These are phyloP conservation scores for Stygiomarasmius scandens DNA, from an alignment of 1,284 basidiomycete species.

Conservation along the genomic window DNA sequence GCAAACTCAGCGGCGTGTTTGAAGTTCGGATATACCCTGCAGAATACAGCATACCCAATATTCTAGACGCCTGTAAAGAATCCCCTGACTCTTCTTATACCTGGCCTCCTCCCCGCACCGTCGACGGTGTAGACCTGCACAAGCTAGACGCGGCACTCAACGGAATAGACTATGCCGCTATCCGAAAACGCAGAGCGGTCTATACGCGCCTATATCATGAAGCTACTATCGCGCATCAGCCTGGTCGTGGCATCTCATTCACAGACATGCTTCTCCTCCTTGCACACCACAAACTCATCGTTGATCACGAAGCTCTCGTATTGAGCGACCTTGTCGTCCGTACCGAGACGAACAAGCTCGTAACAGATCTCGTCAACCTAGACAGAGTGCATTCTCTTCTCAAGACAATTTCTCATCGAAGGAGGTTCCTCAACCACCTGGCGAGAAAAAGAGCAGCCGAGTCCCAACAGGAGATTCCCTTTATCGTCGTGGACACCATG, in stretches of 20 bases:
- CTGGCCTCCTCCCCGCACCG: slow-evolving; percentile 33
- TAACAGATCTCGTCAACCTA: slow-evolving; percentile 81
- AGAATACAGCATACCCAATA: slow-evolving; percentile 63
- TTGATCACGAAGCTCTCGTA: slow-evolving; percentile 87
- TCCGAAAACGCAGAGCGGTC: slow-evolving; percentile 67
- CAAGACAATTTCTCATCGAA: slow-evolving; percentile 73
- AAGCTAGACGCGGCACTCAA: slow-evolving; percentile 63
- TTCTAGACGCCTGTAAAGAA: slow-evolving; percentile 53
- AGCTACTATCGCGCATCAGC: slow-evolving; percentile 74
- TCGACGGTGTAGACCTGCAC: slow-evolving; percentile 63
- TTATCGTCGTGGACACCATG: slow-evolving; percentile 64
- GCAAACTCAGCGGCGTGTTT: slow-evolving; percentile 77
- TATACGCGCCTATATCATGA: slow-evolving; percentile 86
- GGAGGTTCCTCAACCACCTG: slow-evolving; percentile 60
- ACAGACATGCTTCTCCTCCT: slow-evolving; percentile 88
- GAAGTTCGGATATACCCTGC: slow-evolving; percentile 83
- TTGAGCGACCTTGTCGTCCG: slow-evolving; percentile 81
- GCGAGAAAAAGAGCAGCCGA: too few species aligned
- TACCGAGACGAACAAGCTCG: slow-evolving; percentile 76
- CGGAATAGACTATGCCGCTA: slow-evolving; percentile 64
- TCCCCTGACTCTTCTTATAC: slow-evolving; percentile 27
- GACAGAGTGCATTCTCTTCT: slow-evolving; percentile 83
- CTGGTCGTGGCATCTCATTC: slow-evolving; percentile 86
- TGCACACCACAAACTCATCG: slow-evolving; percentile 91
- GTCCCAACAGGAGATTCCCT: slow-evolving; percentile 71